Base-by-base conservation (phyloP, 1,139 yeast genomes). In the Geotrichum armillariae region DNA sequence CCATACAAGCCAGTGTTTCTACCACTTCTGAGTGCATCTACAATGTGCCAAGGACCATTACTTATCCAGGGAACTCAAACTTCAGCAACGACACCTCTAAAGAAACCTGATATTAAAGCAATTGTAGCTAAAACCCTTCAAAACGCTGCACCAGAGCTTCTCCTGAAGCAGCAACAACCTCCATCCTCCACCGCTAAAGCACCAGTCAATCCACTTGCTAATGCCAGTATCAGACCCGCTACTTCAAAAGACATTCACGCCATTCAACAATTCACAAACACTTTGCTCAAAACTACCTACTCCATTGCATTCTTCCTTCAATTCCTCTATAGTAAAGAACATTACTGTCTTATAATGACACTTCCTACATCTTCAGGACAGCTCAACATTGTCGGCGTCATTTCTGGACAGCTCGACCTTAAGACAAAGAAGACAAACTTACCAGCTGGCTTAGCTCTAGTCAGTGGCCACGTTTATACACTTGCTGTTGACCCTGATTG, bases 301-400 rank as follows among this genome's bases (percentile, higher is more conserved):
- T 37, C 57, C 6, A 25, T 48, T 7, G 49, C 52, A 18, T 59
- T 59, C 42, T 59, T 58, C 22, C 49, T 58, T n/a, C 63, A 58
- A 45, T 59, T 58, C 48, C 49, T 58, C 23, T 53, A 50, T 38
- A 44, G 46, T n/a, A 29, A 44, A 17, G 49, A 54, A 44, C 36
- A 49, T 25, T 46, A 52, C 43, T 54, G 56, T 41, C 50, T 57
- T 21, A 18, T 47, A 17, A 56, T 39, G 37, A 52, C 29, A 21
- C 41, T 27, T 42, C 45, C 55, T 20, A 37, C 39, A 9, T 41
- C 41, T 35, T 33, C 52, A 1, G 32, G 40, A 27, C 17, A 31
- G 14, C 16, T 41, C 21, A 44, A 41, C 17, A 48, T 57, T 16
- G 42, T 56, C 1, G 61, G 59, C 4, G 59, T 50, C 16, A 52